Percentiles rank a stretch among this genome's conserved stretches.
phyloP scores from a whole-genome alignment of 306 rosid species.

The Senna tora region DNA sequence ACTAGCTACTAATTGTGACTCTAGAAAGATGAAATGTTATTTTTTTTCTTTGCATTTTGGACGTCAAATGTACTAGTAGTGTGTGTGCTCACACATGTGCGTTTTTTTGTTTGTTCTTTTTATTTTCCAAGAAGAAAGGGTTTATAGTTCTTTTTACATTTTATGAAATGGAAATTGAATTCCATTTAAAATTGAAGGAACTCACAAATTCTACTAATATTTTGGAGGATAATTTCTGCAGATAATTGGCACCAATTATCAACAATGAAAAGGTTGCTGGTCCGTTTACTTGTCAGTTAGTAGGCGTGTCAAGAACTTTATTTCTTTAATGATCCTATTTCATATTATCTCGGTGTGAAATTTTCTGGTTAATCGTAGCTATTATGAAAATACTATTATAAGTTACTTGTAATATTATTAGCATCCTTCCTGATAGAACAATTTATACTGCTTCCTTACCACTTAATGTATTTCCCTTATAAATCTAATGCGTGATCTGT shows the following conservation, averaged over 20 bases:
- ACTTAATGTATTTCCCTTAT: background rate
- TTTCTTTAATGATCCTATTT: conserved; percentile 35
- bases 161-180: conserved; percentile 25
- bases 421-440: background rate
- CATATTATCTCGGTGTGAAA: conserved; percentile 18
- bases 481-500: conserved; percentile 20
- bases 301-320: conserved; percentile 1
- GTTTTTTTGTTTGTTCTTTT: too few species aligned
- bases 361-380: conserved; percentile 12
- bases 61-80: background rate
- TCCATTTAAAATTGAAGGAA: conserved; percentile 1
- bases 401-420: too few species aligned
- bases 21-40: conserved; percentile 22
- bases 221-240: conserved; percentile 22
- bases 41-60: background rate
- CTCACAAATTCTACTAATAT: conserved; percentile 1
- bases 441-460: conserved; percentile 15
- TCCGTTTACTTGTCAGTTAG: conserved; percentile 27
- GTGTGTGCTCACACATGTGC: background rate
- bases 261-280: conserved; percentile 13
- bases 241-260: conserved; percentile 31
- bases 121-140: too few species aligned
- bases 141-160: conserved; percentile 17
- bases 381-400: background rate
- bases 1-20: conserved; percentile 8